phyloP scores from a whole-genome alignment of 352 stramenopile species.

The Aphanomyces cochlioides region DNA sequence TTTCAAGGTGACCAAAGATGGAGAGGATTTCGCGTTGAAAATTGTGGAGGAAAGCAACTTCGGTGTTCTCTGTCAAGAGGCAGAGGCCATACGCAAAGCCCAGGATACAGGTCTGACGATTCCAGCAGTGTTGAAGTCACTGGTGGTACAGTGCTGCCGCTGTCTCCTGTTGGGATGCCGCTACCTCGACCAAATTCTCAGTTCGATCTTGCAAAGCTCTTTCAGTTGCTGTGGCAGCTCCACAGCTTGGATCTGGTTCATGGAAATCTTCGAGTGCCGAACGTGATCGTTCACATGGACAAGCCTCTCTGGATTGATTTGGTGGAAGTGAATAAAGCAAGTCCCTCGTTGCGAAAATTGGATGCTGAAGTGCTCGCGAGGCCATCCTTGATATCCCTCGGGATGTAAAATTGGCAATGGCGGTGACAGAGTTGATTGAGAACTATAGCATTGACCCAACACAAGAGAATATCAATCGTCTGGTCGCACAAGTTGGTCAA shows the following conservation, averaged over 20 bases:
- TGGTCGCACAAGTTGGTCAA: constrained; percentile 31
- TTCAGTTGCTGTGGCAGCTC: constrained; percentile 36
- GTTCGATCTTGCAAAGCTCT: constrained; percentile 34
- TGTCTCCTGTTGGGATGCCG: constrained; percentile 38
- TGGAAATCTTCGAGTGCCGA: constrained; percentile 39
- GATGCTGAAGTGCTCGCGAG: constrained; percentile 37
- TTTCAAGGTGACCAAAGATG: constrained; percentile 24
- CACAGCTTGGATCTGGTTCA: constrained; percentile 34
- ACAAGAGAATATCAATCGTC: constrained; percentile 33
- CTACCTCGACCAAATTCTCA: constrained; percentile 37
- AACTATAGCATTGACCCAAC: constrained; percentile 29
- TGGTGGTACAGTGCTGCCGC: constrained; percentile 34
- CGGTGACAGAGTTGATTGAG: constrained; percentile 30
- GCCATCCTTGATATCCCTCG: constrained; percentile 32
- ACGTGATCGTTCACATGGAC: constrained; percentile 36
- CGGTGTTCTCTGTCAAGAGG: constrained; percentile 34
- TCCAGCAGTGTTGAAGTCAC: constrained; percentile 32
- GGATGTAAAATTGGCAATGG: constrained; percentile 17
- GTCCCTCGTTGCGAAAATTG: constrained; percentile 30
- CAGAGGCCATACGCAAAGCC: constrained; percentile 29
- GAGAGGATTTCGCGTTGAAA: constrained; percentile 34
- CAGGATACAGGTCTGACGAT: constrained; percentile 36
- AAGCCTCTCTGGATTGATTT: constrained; percentile 40
- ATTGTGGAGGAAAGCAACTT: constrained; percentile 32
- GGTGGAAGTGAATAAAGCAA: constrained; percentile 35